These are phyloP conservation scores for Diaporthe citrichinensis DNA, from an alignment of 2,329 filamentous ascomycete species.

Conservation along the genomic window DNA sequence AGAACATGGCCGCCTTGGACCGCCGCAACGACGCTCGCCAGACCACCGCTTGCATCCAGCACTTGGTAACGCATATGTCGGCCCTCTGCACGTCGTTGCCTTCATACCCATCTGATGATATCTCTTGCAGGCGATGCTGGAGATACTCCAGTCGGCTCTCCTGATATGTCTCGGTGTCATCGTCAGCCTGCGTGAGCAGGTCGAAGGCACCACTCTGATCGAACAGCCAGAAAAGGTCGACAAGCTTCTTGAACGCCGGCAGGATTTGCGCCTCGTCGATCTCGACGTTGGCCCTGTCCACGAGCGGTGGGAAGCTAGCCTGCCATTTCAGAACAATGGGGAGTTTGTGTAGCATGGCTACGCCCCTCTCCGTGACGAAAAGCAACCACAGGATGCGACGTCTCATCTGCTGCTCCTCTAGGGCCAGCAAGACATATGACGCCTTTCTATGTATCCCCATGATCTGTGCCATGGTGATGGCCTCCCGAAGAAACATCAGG, in stretches of 20 bases:
- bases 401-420: slow-evolving; percentile 59
- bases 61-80: slow-evolving; percentile 63
- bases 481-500: slow-evolving; percentile 63
- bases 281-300: slow-evolving; percentile 50
- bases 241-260: slow-evolving; percentile 63
- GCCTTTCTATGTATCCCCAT: slow-evolving; percentile 61
- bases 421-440: slow-evolving; percentile 53
- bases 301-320: slow-evolving; percentile 52
- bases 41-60: slow-evolving; percentile 65
- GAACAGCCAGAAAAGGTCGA: slow-evolving; percentile 65
- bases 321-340: slow-evolving; percentile 61
- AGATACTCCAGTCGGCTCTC: slow-evolving; percentile 55
- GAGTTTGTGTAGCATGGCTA: slow-evolving; percentile 64
- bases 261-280: slow-evolving; percentile 58
- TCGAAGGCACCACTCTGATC: slow-evolving; percentile 65
- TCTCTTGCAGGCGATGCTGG: slow-evolving; percentile 59
- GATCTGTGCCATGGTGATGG: slow-evolving; percentile 66
- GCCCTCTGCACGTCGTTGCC: slow-evolving; percentile 64
- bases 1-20: slow-evolving; percentile 38
- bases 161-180: slow-evolving; percentile 47
- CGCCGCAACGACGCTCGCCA: slow-evolving; percentile 58
- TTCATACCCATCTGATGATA: slow-evolving; percentile 53
- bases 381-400: slow-evolving; percentile 63
- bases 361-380: slow-evolving; percentile 65
- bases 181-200: slow-evolving; percentile 56